Percentiles rank a stretch among this genome's conserved stretches.
phyloP scores from a whole-genome alignment of 2,329 filamentous ascomycete species.

The Xylariaceae sp. region DNA sequence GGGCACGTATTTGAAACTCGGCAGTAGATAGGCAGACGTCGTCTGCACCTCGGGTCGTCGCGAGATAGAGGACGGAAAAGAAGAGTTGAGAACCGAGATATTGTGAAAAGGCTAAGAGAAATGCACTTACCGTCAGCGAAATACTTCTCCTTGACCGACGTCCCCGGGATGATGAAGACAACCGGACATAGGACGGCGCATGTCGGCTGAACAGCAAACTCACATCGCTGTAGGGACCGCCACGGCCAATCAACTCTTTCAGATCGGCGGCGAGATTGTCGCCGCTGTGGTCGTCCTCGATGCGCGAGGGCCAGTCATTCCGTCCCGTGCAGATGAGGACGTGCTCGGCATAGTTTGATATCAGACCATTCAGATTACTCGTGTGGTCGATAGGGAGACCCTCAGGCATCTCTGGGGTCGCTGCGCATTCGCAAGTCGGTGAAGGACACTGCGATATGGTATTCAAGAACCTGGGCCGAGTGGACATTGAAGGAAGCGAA shows the following conservation, averaged over 20 bases:
- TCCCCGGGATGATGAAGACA: conserved; percentile 24
- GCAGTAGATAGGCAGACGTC: conserved; percentile 70
- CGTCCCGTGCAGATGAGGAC: conserved; percentile 78
- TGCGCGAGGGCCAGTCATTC: conserved; percentile 73
- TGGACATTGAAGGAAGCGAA: background rate
- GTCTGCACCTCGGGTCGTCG: conserved; percentile 44
- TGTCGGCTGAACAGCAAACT: conserved; percentile 25
- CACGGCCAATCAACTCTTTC: conserved; percentile 62
- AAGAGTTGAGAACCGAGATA: conserved; percentile 69
- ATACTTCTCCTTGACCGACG: conserved; percentile 2
- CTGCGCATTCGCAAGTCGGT: conserved; percentile 70
- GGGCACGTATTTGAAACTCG: conserved; percentile 75
- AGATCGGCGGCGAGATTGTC: conserved; percentile 66
- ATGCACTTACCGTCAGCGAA: conserved; percentile 33
- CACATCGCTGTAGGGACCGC: conserved; percentile 63
- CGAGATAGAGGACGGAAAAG: conserved; percentile 57
- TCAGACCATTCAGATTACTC: conserved; percentile 66
- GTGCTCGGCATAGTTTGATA: conserved; percentile 74
- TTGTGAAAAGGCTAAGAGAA: conserved; percentile 70
- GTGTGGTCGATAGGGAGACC: conserved; percentile 70
- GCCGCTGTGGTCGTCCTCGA: conserved; percentile 71
- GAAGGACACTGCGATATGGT: conserved; percentile 60
- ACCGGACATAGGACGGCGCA: background rate
- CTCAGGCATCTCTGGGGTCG: conserved; percentile 57
- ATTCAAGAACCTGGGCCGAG: conserved; percentile 19